These are phyloP conservation scores for Polytrichum formosum DNA, from an alignment of 225 moss, liverwort and hornwort species.

Conservation along the genomic window DNA sequence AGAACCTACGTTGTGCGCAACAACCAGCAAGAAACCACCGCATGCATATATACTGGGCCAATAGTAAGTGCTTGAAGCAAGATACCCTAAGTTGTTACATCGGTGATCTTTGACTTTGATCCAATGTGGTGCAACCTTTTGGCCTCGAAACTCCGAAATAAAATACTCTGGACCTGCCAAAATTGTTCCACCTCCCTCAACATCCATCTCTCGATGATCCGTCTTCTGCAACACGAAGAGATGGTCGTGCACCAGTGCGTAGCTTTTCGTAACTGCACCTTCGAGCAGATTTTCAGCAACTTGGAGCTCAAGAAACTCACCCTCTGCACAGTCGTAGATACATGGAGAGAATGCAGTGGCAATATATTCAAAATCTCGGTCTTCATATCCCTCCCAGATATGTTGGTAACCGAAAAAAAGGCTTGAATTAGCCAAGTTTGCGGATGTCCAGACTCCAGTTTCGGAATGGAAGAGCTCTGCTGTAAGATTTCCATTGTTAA, in stretches of 20 bases:
- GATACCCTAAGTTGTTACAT: not conserved
- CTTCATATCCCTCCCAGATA: not conserved
- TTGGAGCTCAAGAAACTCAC: constrained; percentile 1
- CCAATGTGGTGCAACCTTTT: not conserved
- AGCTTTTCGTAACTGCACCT: not conserved
- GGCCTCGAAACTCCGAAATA: not conserved
- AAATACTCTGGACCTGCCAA: not conserved
- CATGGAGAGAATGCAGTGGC: not conserved
- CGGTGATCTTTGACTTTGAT: not conserved
- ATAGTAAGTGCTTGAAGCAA: not conserved
- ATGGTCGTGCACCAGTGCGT: not conserved
- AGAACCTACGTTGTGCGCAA: not conserved
- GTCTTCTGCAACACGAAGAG: constrained; percentile 3
- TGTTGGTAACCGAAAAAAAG: not conserved
- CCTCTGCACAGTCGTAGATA: constrained; percentile 2
- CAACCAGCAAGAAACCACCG: constrained; percentile 7
- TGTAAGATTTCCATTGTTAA: not conserved
- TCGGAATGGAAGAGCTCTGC: constrained; percentile 9
- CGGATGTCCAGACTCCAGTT: not conserved
- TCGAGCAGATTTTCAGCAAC: not conserved
- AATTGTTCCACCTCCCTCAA: not conserved
- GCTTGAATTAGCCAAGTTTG: not conserved
- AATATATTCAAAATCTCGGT: not conserved
- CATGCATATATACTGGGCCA: not conserved
- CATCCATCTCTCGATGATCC: not conserved